Percentiles rank a stretch among this genome's conserved stretches.
phyloP scores from a whole-genome alignment of 306 rosid species.

The Vigna reflexopilosa region DNA sequence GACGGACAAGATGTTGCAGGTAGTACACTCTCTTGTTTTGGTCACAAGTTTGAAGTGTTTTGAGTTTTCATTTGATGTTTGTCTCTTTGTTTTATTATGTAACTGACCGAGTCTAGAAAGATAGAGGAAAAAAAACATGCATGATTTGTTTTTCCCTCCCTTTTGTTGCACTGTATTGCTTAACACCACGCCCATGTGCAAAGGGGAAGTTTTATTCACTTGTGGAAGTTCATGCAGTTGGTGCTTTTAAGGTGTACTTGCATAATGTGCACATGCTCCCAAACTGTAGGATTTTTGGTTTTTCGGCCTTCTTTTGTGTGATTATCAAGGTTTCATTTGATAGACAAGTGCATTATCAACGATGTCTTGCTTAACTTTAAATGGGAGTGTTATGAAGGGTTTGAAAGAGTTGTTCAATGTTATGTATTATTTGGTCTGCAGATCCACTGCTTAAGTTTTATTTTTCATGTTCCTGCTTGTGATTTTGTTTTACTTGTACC shows the following conservation, averaged over 20 bases:
- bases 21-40: slow-evolving; percentile 37
- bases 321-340: slow-evolving; percentile 39
- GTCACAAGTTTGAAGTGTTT: neutral
- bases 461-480: slow-evolving; percentile 36
- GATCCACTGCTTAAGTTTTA: slow-evolving; percentile 39
- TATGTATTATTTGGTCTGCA: slow-evolving; percentile 38
- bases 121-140: neutral
- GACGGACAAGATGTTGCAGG: slow-evolving; percentile 96
- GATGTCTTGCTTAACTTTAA: slow-evolving; percentile 10
- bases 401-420: slow-evolving; percentile 29
- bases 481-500: slow-evolving; percentile 21
- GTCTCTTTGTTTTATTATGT: slow-evolving; percentile 8
- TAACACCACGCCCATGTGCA: slow-evolving; percentile 22
- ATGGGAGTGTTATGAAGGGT: slow-evolving; percentile 14
- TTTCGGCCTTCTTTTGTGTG: slow-evolving; percentile 25
- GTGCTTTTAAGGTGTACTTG: slow-evolving; percentile 18
- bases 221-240: slow-evolving; percentile 31
- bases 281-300: slow-evolving; percentile 12
- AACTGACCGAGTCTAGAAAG: slow-evolving; percentile 14
- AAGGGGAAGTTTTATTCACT: slow-evolving; percentile 39
- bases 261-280: slow-evolving; percentile 21
- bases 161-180: slow-evolving; percentile 33
- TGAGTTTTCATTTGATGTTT: slow-evolving; percentile 14
- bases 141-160: slow-evolving; percentile 29
- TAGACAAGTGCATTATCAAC: slow-evolving; percentile 7